Base-by-base conservation (phyloP, 1,139 yeast species). In the Citeromyces hawaiiensis region DNA sequence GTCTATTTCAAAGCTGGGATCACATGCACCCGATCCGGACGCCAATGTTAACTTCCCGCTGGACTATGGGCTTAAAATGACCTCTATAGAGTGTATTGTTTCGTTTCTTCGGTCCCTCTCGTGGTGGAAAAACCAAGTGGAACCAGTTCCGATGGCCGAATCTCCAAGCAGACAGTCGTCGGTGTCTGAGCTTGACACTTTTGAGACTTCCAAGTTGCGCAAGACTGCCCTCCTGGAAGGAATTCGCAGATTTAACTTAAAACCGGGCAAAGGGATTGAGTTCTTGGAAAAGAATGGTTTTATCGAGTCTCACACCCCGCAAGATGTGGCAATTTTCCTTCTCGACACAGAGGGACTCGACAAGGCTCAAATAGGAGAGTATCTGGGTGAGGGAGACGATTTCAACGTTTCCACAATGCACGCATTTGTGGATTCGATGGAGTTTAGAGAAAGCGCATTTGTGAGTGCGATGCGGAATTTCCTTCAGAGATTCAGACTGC, bases 361-460 rank as follows among this genome's bases (percentile, higher is more conserved):
- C 55, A 83, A 88, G 54, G 72, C 91, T 0, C 73, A 73, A 4
- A 70, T 93, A 44, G 99, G 99, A 40, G 98, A 88, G 51, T 93
- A 70, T 52, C 66, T 93, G 44, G 98, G 98, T 41, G 96, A 86
- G 51, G 95, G 93, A 35, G 80, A 80, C 46, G 85, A 81, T 6
- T 70, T 69, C 42, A 81, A 83, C 53, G 73, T 86, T 46, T 77
- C 81, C 3, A 76, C 80, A 34, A 87, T 91, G 97, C 96, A 88
- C 60, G 82, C 88, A 4, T 91, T 91, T 63, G 95, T 91, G 29
- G 96, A 88, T 53, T 63, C 71, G 47, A 78, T 91, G 79, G 88
- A 87, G 44, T 91, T 91, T 54, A 63, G 71, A 11, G 67, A 68
- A 38, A 59, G 72, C 46, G 66, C 75, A 1, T 87, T 91, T 53